Evolutionary conservation across 192 early-diverging fungal species (phyloP).

Genomic region (Coemansia sp.): DNA sequence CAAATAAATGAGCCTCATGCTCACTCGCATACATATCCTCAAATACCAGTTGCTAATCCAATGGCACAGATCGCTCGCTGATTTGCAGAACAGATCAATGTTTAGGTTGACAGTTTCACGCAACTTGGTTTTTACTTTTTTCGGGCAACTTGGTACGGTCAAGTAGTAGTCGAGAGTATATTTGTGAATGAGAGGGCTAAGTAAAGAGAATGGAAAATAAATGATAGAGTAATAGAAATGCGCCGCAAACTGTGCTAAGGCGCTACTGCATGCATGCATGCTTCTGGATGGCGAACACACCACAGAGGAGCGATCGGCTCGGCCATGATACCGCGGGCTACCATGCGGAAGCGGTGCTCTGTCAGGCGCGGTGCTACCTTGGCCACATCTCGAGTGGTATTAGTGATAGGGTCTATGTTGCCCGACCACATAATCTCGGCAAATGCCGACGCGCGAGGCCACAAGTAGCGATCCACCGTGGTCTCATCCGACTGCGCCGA

Average conservation of each 20-base stretch:
- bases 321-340: constrained; percentile 63
- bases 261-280: constrained; percentile 26
- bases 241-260: neutral
- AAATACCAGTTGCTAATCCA: neutral
- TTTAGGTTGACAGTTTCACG: neutral
- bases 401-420: constrained; percentile 52
- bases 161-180: neutral
- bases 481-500: constrained; percentile 63
- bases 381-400: constrained; percentile 53
- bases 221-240: neutral
- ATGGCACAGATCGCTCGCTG: neutral
- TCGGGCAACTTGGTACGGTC: neutral
- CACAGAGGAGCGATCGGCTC: constrained; percentile 69
- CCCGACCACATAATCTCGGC: constrained; percentile 74
- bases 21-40: neutral
- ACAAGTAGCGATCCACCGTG: constrained; percentile 61
- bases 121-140: neutral
- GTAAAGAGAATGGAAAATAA: neutral
- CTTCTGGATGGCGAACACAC: constrained; percentile 60
- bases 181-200: neutral
- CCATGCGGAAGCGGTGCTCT: constrained; percentile 68
- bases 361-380: constrained; percentile 66
- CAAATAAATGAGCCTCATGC: neutral
- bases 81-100: neutral
- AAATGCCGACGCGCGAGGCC: constrained; percentile 69